Conservation (phyloP, 345 rosid genomes). For the Nasturtium officinale region DNA sequence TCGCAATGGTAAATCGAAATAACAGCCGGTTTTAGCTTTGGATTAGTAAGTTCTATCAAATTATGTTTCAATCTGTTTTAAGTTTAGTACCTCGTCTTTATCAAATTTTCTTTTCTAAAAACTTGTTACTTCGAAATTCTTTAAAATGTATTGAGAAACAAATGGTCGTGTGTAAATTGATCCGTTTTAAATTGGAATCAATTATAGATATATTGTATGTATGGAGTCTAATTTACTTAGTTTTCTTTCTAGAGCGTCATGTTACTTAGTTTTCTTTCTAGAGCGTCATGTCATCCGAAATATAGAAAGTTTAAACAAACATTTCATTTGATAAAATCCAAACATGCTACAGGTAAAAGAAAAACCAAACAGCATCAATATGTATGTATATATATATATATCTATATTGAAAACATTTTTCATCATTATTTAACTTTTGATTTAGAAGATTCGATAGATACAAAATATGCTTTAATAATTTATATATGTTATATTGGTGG, state of each 20-base stretch:
- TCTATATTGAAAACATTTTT: background rate
- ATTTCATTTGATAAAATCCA: background rate
- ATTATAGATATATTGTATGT: background rate
- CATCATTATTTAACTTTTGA: constrained; percentile 6
- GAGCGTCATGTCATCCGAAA: constrained; percentile 5
- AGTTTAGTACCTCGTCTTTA: background rate
- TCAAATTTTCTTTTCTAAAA: background rate
- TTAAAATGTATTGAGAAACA: background rate
- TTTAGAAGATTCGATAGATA: constrained; percentile 20
- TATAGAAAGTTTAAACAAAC: background rate
- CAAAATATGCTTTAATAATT: constrained; percentile 7
- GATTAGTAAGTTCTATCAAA: background rate
- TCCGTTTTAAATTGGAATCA: background rate
- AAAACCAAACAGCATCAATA: background rate
- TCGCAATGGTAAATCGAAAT: constrained; percentile 3
- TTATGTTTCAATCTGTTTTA: background rate
- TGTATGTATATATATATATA: too few relatives aligned
- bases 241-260: too few relatives aligned
- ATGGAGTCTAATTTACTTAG: background rate
- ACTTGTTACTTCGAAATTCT: background rate
- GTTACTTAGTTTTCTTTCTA: too few relatives aligned
- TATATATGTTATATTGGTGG: background rate
- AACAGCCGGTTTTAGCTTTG: background rate
- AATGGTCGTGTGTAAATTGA: background rate
- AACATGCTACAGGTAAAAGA: background rate